Percentiles rank a stretch among this genome's conserved stretches.
Conservation (phyloP, 2,329 filamentous ascomycete genomes). For the Clonostachys rosea region DNA sequence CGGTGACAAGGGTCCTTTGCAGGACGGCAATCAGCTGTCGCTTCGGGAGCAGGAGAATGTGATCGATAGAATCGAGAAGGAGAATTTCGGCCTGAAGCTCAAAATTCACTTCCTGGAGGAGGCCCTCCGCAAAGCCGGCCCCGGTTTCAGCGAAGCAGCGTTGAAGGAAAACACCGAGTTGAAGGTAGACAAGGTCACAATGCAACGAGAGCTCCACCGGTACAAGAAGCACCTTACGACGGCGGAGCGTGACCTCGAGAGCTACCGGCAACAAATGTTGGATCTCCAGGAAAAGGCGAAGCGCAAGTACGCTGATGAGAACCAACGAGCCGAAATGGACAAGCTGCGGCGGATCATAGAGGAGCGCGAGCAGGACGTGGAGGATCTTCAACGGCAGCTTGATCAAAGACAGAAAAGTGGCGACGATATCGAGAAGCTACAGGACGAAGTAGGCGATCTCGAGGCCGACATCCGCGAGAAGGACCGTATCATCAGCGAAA, state of each 20-base stretch:
- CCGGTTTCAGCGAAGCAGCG: slow-evolving; percentile 83
- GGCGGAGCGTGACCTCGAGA: slow-evolving; percentile 83
- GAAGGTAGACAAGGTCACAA: slow-evolving; percentile 86
- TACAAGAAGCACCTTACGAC: slow-evolving; percentile 80
- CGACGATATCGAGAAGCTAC: slow-evolving; percentile 60
- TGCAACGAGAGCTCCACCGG: slow-evolving; percentile 80
- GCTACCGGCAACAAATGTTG: slow-evolving; percentile 74
- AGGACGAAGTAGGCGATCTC: slow-evolving; percentile 70
- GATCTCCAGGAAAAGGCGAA: slow-evolving; percentile 81
- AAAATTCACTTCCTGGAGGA: slow-evolving; percentile 98
- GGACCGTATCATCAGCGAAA: slow-evolving; percentile 66
- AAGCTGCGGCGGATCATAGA: slow-evolving; percentile 51
- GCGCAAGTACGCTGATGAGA: slow-evolving; percentile 68
- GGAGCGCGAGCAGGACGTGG: slow-evolving; percentile 54
- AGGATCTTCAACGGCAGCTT: slow-evolving; percentile 56
- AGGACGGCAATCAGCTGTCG: slow-evolving; percentile 86
- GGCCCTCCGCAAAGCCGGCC: slow-evolving; percentile 78
- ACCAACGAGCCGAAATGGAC: slow-evolving; percentile 57
- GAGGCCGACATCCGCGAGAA: slow-evolving; percentile 74
- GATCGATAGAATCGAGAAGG: slow-evolving; percentile 95
- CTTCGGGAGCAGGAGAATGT: slow-evolving; percentile 92
- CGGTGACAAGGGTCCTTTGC: slow-evolving; percentile 59
- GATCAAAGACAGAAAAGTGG: slow-evolving; percentile 50
- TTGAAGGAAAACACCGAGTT: slow-evolving; percentile 94
- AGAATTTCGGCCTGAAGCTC: slow-evolving; percentile 94